Base-by-base conservation (phyloP, 1,284 basidiomycete genomes). In the Omphalotus olearius region DNA sequence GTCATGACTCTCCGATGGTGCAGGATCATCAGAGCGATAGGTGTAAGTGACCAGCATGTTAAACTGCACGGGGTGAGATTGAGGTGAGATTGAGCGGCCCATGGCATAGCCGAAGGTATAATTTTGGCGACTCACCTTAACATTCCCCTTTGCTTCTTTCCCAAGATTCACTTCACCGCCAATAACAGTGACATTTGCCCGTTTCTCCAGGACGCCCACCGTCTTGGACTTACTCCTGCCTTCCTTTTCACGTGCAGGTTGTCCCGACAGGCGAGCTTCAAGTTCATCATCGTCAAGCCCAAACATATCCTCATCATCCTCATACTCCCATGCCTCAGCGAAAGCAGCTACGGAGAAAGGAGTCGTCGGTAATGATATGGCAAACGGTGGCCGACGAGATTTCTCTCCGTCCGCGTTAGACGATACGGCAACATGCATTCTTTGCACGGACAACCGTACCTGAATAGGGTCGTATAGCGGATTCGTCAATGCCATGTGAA, bases 301-400 rank as follows among this genome's bases (percentile, higher is more conserved):
- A 59, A 88, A 86, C 78, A 90, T 88, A 37, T 89, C 88, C 56
- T 92, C 91, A 45, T 93, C 91, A 49, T 94, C 91, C 45, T 96
- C 93, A 57, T 94, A 96, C 66, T 95, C 93, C 93, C 92, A 96
- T 37, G 91, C 91, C 64, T 97, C 94, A 26, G 92, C 92, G 62
- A 89, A 92, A 1, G 93, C 88, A 13, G 88, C 85, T 37, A 97
- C 82, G 1, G 88, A 78, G 64, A 97, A 94, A 10, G 85, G 72
- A 0, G 80, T 71, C 6, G 82, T 83, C 0, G 91, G 89, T 2
- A 96, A 71, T 16, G 85, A 84, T 4, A 95, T 75, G 1, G 84
- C 85, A 61, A 89, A 93, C 1, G 85, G 83, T 33, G 83, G 82
- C 5, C 85, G 74, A 17, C 80, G 75, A 14, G 78, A 69, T 64